Evolutionary conservation across 208 protist species (phyloP).

Genomic region (Entamoeba nuttalli): DNA sequence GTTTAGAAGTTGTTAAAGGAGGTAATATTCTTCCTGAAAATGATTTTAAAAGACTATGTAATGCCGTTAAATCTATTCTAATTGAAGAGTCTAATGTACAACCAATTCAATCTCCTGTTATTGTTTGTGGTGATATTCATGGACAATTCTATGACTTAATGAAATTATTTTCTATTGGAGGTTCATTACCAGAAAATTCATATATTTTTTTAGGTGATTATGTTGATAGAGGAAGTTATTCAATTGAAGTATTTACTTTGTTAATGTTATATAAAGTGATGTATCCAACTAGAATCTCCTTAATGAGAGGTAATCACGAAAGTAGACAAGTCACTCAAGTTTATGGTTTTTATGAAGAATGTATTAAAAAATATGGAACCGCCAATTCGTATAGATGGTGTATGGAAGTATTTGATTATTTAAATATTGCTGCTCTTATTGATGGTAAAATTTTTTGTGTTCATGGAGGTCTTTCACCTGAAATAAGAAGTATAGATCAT

Average conservation of each 20-base stretch:
- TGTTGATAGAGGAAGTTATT: conserved; percentile 90
- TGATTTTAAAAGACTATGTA: background rate
- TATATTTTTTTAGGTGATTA: conserved; percentile 89
- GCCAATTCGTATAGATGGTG: conserved; percentile 97
- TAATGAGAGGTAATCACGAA: conserved; percentile 37
- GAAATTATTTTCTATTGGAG: conserved; percentile 81
- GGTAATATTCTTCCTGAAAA: background rate
- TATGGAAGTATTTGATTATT: conserved; percentile 97
- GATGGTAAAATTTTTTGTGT: background rate
- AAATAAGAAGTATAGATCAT: background rate
- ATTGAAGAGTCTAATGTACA: conserved; percentile 1
- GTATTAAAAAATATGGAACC: conserved; percentile 88
- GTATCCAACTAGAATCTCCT: conserved; percentile 59
- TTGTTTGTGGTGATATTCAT: conserved; percentile 51
- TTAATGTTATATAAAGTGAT: conserved; percentile 84
- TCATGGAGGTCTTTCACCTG: background rate
- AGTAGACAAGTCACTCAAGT: conserved; percentile 46
- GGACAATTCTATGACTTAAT: conserved; percentile 80
- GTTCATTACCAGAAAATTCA: conserved; percentile 78
- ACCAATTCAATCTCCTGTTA: background rate
- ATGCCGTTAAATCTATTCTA: background rate
- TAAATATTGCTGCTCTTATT: conserved; percentile 69
- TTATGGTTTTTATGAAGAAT: conserved; percentile 99
- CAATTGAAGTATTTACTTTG: conserved; percentile 86
- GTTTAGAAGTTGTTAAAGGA: background rate